Evolutionary conservation across 2,329 filamentous ascomycete genomes (phyloP), one percentile per base, ranked within the genome.

Genomic region (Pseudogymnoascus sp.): DNA sequence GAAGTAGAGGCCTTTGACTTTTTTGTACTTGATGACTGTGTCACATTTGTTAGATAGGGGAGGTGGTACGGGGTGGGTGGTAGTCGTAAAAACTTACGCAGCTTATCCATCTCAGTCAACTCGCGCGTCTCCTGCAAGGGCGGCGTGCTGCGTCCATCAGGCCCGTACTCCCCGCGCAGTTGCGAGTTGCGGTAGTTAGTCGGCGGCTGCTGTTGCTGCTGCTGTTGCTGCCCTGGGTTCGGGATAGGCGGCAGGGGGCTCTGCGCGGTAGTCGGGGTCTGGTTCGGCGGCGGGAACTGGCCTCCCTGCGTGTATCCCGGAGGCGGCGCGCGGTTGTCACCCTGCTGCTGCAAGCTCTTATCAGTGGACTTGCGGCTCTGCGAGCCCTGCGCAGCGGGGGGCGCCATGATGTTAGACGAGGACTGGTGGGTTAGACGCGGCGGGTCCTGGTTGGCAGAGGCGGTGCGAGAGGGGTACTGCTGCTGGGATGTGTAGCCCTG

Each of bases 1-100:
- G 75, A 97, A 97, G 74, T 97, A 99, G 71, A 97, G 90, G 63
- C 92, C 87, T 79, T 99, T 99, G 64, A 99, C 93, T 73, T 97
- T 96, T 75, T 96, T 96, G 75, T 99, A 99, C 78, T 99, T 99
- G 69, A 86, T 86, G 72, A 95, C 93, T 96, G 67, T 26, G 23
- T 7, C 2, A n/a, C 14, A 10, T 34, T 11, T 4, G 47, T 57
- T 34, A 57, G 47, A 1, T 18, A 62, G 16, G 36, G 29, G n/a
- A 14, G 10, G 14, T 2, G 40, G 26, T 34, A 34, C n/a, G 31
- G 10, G 31, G 31, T 21, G 29, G n/a, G n/a, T 34, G 31, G 10
- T 34, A 34, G 8, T n/a, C 39, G 45, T 12, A 5, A 16, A n/a
- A 3, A 77, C 71, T 67, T 79, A 75, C 68, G 77, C 72, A 67